These are phyloP conservation scores for Populus hybrid DNA, from an alignment of 441 rosid genomes.

Conservation along the genomic window DNA sequence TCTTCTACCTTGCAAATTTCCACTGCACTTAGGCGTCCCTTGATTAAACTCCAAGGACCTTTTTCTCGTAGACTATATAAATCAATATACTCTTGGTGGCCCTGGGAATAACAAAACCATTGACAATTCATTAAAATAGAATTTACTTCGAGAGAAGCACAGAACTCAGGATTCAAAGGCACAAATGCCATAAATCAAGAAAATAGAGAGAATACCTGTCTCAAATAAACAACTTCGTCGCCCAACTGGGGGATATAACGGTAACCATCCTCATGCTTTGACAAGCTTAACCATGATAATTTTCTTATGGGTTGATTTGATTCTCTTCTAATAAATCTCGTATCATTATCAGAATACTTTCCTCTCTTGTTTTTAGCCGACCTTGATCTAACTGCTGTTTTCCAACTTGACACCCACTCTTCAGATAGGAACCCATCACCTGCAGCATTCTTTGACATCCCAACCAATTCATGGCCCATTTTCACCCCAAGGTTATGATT, in stretches of 20 bases:
- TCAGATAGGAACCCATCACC: slow-evolving; percentile 40
- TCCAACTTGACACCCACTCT: slow-evolving; percentile 59
- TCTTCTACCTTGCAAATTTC: slow-evolving; percentile 80
- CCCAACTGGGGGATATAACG: slow-evolving; percentile 93
- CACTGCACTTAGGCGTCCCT: slow-evolving; percentile 55
- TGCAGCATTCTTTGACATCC: slow-evolving; percentile 34
- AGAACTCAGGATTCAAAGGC: slow-evolving; percentile 13
- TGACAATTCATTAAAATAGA: slow-evolving; percentile 15
- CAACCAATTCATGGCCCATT: slow-evolving; percentile 39
- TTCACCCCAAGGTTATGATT: slow-evolving; percentile 33
- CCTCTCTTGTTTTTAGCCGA: slow-evolving; percentile 70
- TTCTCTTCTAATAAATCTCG: slow-evolving; percentile 39
- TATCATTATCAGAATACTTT: slow-evolving; percentile 40
- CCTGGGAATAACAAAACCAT: slow-evolving; percentile 48
- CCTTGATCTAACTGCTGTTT: slow-evolving; percentile 52
- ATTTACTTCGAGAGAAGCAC: slow-evolving; percentile 11
- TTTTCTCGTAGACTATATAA: slow-evolving; percentile 39
- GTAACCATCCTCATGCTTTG: slow-evolving; percentile 77
- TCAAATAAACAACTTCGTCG: slow-evolving; percentile 82
- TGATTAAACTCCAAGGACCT: slow-evolving; percentile 66
- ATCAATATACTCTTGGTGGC: slow-evolving; percentile 74
- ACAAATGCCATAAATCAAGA: slow-evolving; percentile 12
- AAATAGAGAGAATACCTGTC: slow-evolving; percentile 55
- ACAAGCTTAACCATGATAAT: slow-evolving; percentile 79
- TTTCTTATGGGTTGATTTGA: slow-evolving; percentile 51